Base-by-base conservation (phyloP, 345 rosid genomes). In the Fremontodendron californicum region DNA sequence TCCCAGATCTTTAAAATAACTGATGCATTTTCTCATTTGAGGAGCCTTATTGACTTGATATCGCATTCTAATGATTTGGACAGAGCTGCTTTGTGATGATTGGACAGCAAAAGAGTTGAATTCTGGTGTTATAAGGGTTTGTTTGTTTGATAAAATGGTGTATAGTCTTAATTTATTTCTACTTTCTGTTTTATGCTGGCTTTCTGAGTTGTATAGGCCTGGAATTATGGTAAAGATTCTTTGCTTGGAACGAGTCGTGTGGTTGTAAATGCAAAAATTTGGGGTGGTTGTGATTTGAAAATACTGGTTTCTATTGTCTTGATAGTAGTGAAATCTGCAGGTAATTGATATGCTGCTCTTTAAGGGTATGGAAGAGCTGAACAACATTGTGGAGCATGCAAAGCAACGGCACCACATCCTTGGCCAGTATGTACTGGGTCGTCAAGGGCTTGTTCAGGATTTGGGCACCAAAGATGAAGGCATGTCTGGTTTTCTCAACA, bases 351-450 rank as follows among this genome's bases (percentile, higher is more conserved):
- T 94, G 90, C 88, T 94, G 75, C 85, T 94, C 21, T 89, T 93
- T 82, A 93, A 93, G 82, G 98, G 94, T 61, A 88, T 81, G 89
- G 98, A 94, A 87, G 98, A 94, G 83, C 88, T 94, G 75, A 84
- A 80, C 79, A 92, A 94, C 80, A 82, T 94, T 11, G 80, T 78
- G 42, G 97, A 91, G 84, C 98, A 94, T 75, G 93, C 97, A 29
- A 94, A 94, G 89, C 98, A 94, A 88, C 94, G 98, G 75, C 98
- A 93, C 79, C 98, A 94, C 82, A 82, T 94, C 33, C 89, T 94
- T 43, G 98, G 98, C 49, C 97, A 93, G 72, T 94, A 94, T 64
- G 94, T 94, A 45, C 79, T 89, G 15, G 93, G 97, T 72, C 75
- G 35, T 39, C 88, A 81, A 70, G 97, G 94, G 76, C 93, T 90